Percentiles rank a stretch among this genome's conserved stretches.
phyloP scores from a whole-genome alignment of 2,329 filamentous ascomycete genomes.

The Chaetomium olivaceum region DNA sequence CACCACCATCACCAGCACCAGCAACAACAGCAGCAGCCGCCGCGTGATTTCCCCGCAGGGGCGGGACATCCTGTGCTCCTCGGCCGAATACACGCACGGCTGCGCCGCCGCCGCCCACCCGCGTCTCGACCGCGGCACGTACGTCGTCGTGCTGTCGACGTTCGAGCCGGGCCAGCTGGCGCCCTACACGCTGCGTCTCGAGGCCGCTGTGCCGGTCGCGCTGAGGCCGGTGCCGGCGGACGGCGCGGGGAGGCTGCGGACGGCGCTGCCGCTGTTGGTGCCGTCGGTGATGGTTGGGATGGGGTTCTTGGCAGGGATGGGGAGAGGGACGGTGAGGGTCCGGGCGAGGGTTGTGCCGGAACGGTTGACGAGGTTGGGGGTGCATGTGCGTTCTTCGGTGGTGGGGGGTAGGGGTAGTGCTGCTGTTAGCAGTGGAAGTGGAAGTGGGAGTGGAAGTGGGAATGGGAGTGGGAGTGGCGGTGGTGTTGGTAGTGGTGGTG shows the following conservation, averaged over 20 bases:
- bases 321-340: too few species aligned
- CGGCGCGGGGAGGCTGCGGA: slow-evolving; percentile 71
- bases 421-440: too few species aligned
- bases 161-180: slow-evolving; percentile 80
- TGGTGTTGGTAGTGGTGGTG: not conserved
- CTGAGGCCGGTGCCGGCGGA: slow-evolving; percentile 67
- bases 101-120: slow-evolving; percentile 66
- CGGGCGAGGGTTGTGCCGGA: too few species aligned
- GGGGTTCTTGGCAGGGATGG: too few species aligned
- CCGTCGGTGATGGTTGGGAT: too few species aligned
- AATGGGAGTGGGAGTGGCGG: not conserved
- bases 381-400: too few species aligned
- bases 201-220: slow-evolving; percentile 57
- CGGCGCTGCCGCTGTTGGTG: slow-evolving; percentile 37
- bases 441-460: not conserved
- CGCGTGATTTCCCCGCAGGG: slow-evolving; percentile 69
- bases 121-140: slow-evolving; percentile 63
- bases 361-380: too few species aligned
- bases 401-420: too few species aligned
- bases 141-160: slow-evolving; percentile 87
- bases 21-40: too few species aligned
- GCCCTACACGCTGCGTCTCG: slow-evolving; percentile 73
- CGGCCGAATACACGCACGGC: slow-evolving; percentile 83
- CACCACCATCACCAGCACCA: too few species aligned
- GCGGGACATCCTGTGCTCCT: slow-evolving; percentile 78